These are phyloP conservation scores for Heterobasidion parviporum DNA, from an alignment of 1,284 basidiomycete species.

Conservation along the genomic window DNA sequence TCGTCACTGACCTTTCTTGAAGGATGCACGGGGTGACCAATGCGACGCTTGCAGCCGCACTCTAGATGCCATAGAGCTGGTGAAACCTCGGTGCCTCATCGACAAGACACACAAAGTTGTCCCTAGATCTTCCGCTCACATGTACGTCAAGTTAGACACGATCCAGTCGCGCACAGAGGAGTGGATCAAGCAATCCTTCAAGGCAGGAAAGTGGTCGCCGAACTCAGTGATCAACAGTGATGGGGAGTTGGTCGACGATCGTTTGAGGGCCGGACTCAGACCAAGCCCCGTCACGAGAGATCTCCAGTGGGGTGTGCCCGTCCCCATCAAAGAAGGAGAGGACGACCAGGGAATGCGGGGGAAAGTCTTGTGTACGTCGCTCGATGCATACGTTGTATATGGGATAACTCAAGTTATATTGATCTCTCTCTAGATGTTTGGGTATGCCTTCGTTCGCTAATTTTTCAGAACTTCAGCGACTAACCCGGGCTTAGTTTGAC, in stretches of 20 bases:
- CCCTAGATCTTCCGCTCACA: slow-evolving; percentile 81
- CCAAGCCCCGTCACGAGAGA: slow-evolving; percentile 93
- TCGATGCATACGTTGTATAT: neutral
- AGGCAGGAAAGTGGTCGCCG: slow-evolving; percentile 83
- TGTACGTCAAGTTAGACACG: slow-evolving; percentile 84
- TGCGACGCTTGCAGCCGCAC: slow-evolving; percentile 94
- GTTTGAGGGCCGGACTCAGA: slow-evolving; percentile 80
- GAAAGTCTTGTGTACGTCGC: slow-evolving; percentile 82
- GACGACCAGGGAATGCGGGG: slow-evolving; percentile 81
- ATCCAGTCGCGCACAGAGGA: slow-evolving; percentile 82
- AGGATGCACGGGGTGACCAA: slow-evolving; percentile 98
- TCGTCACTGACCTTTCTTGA: neutral
- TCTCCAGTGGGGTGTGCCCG: slow-evolving; percentile 93
- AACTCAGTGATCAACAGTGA: slow-evolving; percentile 87
- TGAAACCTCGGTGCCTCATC: slow-evolving; percentile 93
- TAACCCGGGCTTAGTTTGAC: slow-evolving; percentile 64
- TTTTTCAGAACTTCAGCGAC: slow-evolving; percentile 4
- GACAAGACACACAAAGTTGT: slow-evolving; percentile 74
- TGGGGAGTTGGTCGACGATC: slow-evolving; percentile 85
- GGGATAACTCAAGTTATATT: neutral
- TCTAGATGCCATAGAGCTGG: slow-evolving; percentile 87
- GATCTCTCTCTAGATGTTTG: slow-evolving; percentile 62
- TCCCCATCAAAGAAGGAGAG: slow-evolving; percentile 67
- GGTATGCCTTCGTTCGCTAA: slow-evolving; percentile 36
- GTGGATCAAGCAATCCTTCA: slow-evolving; percentile 81